Percentiles rank a stretch among this genome's conserved stretches.
phyloP scores from a whole-genome alignment of 2,329 filamentous ascomycete species.

The Knoxdaviesia capensis region DNA sequence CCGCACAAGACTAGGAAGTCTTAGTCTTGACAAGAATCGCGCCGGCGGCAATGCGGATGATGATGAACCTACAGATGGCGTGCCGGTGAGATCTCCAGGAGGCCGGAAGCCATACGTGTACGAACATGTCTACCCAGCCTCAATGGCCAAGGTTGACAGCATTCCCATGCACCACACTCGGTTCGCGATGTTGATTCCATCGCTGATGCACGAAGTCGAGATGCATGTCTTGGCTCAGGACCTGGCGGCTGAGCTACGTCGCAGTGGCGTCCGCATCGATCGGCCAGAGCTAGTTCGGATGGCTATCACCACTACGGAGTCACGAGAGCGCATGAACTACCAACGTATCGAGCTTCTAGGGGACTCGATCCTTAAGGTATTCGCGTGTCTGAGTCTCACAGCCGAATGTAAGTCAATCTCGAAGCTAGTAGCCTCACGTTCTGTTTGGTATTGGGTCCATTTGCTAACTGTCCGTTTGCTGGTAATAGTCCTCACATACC shows the following conservation, averaged over 20 bases:
- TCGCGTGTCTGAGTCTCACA: slow-evolving; percentile 43
- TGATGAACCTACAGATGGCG: too few relatives aligned
- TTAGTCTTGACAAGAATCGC: too few relatives aligned
- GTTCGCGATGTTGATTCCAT: slow-evolving; percentile 47
- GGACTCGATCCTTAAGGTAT: slow-evolving; percentile 64
- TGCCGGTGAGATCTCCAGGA: too few relatives aligned
- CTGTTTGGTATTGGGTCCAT: not conserved
- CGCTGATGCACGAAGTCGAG: slow-evolving; percentile 51
- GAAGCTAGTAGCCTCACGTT: not conserved
- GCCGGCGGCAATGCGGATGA: too few relatives aligned
- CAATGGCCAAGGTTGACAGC: slow-evolving; percentile 18
- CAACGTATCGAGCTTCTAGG: slow-evolving; percentile 76
- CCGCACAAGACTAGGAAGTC: too few relatives aligned
- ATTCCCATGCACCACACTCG: slow-evolving; percentile 22
- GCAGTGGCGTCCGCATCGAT: slow-evolving; percentile 8
- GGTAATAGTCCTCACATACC: slow-evolving; percentile 38
- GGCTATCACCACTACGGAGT: slow-evolving; percentile 8
- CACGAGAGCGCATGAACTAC: slow-evolving; percentile 45
- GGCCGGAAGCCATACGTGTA: too few relatives aligned
- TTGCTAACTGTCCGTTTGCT: slow-evolving; percentile 4
- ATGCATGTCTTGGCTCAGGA: slow-evolving; percentile 39
- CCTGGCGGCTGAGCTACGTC: slow-evolving; percentile 16
- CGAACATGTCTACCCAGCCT: too few relatives aligned
- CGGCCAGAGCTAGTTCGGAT: too few relatives aligned
- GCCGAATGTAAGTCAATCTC: slow-evolving; percentile 22